A percentile compares a stretch with the other conserved stretches of the same genome.
phyloP scores from a whole-genome alignment of 306 rosid genomes.

The Neltuma alba region DNA sequence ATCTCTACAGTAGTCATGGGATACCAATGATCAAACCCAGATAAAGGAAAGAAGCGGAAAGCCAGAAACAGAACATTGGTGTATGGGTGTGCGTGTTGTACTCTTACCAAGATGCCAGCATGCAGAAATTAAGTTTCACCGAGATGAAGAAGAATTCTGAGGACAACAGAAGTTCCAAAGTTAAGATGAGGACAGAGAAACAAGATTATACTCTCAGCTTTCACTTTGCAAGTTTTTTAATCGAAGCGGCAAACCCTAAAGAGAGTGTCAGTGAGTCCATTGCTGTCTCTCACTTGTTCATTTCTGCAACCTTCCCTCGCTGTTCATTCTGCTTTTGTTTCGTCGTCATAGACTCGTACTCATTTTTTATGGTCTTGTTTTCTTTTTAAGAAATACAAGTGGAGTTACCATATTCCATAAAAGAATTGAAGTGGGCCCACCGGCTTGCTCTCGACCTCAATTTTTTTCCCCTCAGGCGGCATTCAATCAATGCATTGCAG shows the following conservation, averaged over 20 bases:
- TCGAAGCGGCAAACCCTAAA: neutral
- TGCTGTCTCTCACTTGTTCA: neutral
- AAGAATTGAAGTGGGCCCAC: neutral
- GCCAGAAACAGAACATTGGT: conserved; percentile 19
- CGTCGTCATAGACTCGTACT: no score
- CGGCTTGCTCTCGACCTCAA: neutral
- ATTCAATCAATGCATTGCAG: neutral
- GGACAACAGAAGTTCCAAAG: conserved; percentile 7
- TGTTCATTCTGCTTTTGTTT: neutral
- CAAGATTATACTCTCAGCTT: conserved; percentile 18
- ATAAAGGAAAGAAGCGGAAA: conserved; percentile 8
- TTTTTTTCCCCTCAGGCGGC: neutral
- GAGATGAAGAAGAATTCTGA: conserved; percentile 15
- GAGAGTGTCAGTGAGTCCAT: conserved; percentile 18
- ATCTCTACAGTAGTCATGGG: conserved; percentile 8
- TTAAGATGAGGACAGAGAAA: conserved; percentile 18
- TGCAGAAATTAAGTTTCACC: neutral
- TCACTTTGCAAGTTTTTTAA: neutral
- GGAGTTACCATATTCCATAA: neutral
- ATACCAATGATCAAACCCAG: conserved; percentile 20
- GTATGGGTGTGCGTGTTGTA: neutral
- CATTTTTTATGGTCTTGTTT: neutral
- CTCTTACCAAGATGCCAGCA: conserved; percentile 10
- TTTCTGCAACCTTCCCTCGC: neutral
- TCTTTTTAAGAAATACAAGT: neutral